Base-by-base conservation (phyloP, 2,329 filamentous ascomycete genomes). In the Monilinia polystroma region DNA sequence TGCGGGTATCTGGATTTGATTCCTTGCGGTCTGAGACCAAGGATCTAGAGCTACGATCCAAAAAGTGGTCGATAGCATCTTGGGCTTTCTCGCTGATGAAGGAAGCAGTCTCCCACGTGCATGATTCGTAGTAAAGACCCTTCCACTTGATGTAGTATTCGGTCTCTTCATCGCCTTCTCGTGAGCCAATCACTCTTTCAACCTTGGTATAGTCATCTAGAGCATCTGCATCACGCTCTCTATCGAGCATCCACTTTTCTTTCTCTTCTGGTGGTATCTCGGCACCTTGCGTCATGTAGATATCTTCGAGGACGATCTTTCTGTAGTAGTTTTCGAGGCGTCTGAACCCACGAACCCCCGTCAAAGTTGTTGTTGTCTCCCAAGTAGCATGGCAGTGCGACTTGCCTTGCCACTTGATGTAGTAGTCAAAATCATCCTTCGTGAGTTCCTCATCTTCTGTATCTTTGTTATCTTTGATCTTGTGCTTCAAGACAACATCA, bases 71-170 rank as follows among this genome's bases (percentile, higher is more conserved):
- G 73, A 99, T 94, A 80, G 96, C 92, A 74, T 87, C 86, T 77
- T 97, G 93, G 58, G 93, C 92, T 64, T 92, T 86, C 43, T 87
- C 81, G 75, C 88, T 91, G 73, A 98, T 86, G 45, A 94, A 83
- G 7, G 86, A 83, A 51, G 88, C 91, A 52, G 82, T 80, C 77
- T 99, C 95, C 96, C 96, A 99, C 2, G 96, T 99, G 79, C 91
- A 97, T 70, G 89, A 89, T 73, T 98, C 93, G 76, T 99, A 99
- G 63, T 90, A 91, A 63, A 98, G 85, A 14, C 92, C 91, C 79
- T 95, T 96, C 93, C 95, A 99, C 80, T 99, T 99, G 78, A 98
- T 90, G 71, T 89, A 92, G 78, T 99, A 99, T 77, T 98, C 92
- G 0, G 86, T 86, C 59, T 88, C 92, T 11, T 91, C 89, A 18